Evolutionary conservation across 495 filamentous ascomycete species (phyloP).

Genomic region (Lepidopterella palustris): DNA sequence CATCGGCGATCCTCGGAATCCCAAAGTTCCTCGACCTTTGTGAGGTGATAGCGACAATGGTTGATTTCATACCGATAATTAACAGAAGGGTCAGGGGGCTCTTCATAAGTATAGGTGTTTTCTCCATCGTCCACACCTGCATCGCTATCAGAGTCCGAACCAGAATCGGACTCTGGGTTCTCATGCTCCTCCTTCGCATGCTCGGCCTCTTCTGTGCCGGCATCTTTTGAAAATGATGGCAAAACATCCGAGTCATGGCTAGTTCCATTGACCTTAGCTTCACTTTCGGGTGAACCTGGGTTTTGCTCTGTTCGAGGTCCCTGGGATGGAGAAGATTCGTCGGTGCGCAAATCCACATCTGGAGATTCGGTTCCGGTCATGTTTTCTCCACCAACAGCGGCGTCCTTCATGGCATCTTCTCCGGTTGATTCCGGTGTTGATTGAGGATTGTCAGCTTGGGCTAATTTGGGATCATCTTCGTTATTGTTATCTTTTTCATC

Average conservation of each 20-base stretch:
- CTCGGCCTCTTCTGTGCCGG: not conserved
- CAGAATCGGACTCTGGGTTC: not conserved
- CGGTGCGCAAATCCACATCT: too few species aligned
- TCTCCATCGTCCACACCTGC: not conserved
- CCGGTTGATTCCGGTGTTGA: not conserved
- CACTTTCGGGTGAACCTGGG: too few species aligned
- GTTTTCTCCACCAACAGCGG: too few species aligned
- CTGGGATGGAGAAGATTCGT: too few species aligned
- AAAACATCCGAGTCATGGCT: too few species aligned
- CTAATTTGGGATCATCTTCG: not conserved
- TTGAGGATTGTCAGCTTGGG: not conserved
- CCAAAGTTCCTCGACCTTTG: not conserved
- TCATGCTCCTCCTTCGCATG: not conserved
- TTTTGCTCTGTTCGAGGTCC: too few species aligned
- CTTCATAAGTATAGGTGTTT: not conserved
- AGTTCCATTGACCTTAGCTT: too few species aligned
- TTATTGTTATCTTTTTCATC: not conserved
- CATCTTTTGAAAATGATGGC: too few species aligned
- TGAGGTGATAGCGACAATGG: not conserved
- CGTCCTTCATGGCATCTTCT: not conserved
- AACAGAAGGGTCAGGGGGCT: not conserved
- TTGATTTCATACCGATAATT: not conserved
- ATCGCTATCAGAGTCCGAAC: slow-evolving; percentile 1
- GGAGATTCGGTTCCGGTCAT: too few species aligned
- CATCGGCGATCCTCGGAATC: not conserved